These are phyloP conservation scores for Pistacia integerrima DNA, from an alignment of 345 rosid species.

Conservation along the genomic window DNA sequence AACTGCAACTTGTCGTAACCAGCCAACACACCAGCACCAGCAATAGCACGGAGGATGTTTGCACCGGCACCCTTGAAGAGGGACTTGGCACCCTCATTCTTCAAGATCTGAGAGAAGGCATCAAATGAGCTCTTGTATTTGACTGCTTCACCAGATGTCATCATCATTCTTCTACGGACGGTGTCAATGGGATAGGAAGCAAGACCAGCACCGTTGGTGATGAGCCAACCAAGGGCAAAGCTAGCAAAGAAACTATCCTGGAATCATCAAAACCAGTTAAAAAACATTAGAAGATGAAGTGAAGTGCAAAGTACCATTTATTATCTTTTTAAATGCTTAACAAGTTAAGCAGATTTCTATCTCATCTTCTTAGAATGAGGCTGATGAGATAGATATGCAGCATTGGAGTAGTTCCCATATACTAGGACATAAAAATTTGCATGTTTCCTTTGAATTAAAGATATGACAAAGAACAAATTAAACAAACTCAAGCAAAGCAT, in stretches of 20 bases:
- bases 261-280: slow-evolving; percentile 25
- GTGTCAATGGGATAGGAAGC: slow-evolving; percentile 90
- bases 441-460: neutral
- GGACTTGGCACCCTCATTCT: slow-evolving; percentile 79
- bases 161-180: slow-evolving; percentile 97
- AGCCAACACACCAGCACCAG: slow-evolving; percentile 92
- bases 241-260: slow-evolving; percentile 93
- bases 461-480: neutral
- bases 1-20: slow-evolving; percentile 90
- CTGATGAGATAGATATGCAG: too few species aligned
- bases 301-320: neutral
- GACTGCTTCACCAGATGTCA: slow-evolving; percentile 94
- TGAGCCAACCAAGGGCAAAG: slow-evolving; percentile 83
- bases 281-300: neutral
- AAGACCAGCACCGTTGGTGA: slow-evolving; percentile 86
- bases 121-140: slow-evolving; percentile 78
- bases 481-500: too few species aligned
- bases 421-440: too few species aligned
- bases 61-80: slow-evolving; percentile 97
- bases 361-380: slow-evolving; percentile 8
- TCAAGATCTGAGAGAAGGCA: slow-evolving; percentile 72
- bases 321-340: neutral
- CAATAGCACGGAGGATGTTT: slow-evolving; percentile 83
- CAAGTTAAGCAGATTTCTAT: neutral
- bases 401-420: too few species aligned